These are phyloP conservation scores for Chlamydomonas sp. DNA, from an alignment of 139 green algal genomes.

Conservation along the genomic window DNA sequence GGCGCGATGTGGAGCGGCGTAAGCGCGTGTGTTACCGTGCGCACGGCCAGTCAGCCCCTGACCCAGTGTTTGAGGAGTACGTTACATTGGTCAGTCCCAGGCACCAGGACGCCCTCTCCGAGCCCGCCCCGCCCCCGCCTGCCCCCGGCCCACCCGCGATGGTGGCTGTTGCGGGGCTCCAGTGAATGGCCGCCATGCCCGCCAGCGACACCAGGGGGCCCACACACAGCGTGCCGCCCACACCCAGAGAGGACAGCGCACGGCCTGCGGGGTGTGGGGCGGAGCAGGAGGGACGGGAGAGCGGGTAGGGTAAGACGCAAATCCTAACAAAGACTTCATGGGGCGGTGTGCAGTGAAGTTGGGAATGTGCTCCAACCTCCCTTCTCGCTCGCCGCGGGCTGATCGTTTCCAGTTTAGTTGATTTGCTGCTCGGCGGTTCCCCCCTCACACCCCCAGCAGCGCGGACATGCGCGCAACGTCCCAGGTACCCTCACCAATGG, in stretches of 20 bases:
- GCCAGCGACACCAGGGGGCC: constrained; percentile 18
- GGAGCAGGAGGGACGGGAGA: not conserved
- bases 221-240: constrained; percentile 9
- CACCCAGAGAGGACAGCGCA: constrained; percentile 1
- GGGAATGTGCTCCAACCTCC: too few species aligned
- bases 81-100: too few species aligned
- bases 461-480: too few species aligned
- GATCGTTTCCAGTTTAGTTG: too few species aligned
- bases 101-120: too few species aligned
- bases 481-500: too few species aligned
- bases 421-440: too few species aligned
- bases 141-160: not conserved
- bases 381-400: too few species aligned
- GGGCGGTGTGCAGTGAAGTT: too few species aligned
- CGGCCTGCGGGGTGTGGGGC: constrained; percentile 29
- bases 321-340: not conserved
- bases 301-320: not conserved
- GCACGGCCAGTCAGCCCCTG: too few species aligned
- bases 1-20: not conserved
- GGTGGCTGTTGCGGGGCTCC: not conserved
- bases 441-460: not conserved
- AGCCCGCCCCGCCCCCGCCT: too few species aligned
- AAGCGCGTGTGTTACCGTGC: not conserved
- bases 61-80: too few species aligned
- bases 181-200: not conserved